Evolutionary conservation across 305 asterid species (phyloP).

Genomic region (Rubia peregrina): DNA sequence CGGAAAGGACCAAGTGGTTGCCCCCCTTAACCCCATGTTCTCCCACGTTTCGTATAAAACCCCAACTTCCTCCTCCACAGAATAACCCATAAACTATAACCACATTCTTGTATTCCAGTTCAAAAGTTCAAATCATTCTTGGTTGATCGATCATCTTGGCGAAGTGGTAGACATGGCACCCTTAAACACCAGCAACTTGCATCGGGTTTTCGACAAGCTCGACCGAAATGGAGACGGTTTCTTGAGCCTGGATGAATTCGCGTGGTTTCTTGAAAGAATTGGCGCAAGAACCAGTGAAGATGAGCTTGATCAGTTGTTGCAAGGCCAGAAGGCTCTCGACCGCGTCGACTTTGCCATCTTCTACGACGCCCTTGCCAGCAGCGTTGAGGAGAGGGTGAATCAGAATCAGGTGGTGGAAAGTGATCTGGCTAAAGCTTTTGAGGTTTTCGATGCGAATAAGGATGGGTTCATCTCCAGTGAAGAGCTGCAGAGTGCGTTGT

Average conservation of each 20-base stretch:
- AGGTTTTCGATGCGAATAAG: conserved; percentile 21
- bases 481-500: conserved; percentile 19
- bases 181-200: not conserved
- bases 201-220: conserved; percentile 19
- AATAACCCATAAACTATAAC: not conserved
- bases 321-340: conserved; percentile 17
- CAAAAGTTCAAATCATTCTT: not conserved
- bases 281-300: conserved; percentile 10
- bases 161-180: not conserved
- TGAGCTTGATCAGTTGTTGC: conserved; percentile 15
- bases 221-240: conserved; percentile 22
- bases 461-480: conserved; percentile 26
- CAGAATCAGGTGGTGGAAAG: conserved; percentile 4
- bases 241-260: conserved; percentile 19
- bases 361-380: conserved; percentile 10
- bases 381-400: not conserved
- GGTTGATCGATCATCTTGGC: not conserved
- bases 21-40: not conserved
- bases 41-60: not conserved
- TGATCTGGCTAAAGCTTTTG: conserved; percentile 19
- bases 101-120: not conserved
- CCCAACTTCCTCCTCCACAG: not conserved
- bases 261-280: conserved; percentile 15
- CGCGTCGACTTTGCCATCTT: conserved; percentile 19
- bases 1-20: not conserved